These are phyloP conservation scores for Phytophthora pluvialis DNA, from an alignment of 352 stramenopile species.

Conservation along the genomic window DNA sequence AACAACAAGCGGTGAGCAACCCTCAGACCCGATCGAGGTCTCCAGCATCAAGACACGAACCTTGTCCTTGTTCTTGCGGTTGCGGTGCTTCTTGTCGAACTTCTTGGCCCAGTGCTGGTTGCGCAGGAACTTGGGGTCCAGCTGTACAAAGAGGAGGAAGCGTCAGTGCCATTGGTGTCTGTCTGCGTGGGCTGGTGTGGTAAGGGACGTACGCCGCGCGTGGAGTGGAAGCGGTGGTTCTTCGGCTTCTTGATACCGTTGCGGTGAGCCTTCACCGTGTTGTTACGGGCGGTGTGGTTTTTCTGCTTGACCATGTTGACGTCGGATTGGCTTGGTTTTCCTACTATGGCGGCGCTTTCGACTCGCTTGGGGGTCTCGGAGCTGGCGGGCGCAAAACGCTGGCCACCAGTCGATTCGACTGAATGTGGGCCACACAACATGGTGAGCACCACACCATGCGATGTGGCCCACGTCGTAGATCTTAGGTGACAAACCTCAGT, in stretches of 20 bases:
- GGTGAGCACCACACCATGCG: neutral
- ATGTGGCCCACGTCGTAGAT: too few relatives aligned
- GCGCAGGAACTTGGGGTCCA: slow-evolving; percentile 98
- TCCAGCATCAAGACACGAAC: slow-evolving; percentile 19
- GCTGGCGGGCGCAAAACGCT: slow-evolving; percentile 23
- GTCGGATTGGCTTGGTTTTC: slow-evolving; percentile 64
- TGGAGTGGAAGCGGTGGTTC: slow-evolving; percentile 95
- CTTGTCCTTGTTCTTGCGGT: slow-evolving; percentile 66
- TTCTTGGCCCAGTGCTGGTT: slow-evolving; percentile 99
- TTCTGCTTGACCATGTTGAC: slow-evolving; percentile 95
- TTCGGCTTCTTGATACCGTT: slow-evolving; percentile 99
- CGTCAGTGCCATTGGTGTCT: neutral
- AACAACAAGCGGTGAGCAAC: neutral
- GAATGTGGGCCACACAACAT: slow-evolving; percentile 22
- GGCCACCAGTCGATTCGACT: slow-evolving; percentile 33
- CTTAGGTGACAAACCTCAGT: slow-evolving; percentile 27
- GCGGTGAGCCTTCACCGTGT: slow-evolving; percentile 96
- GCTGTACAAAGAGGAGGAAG: slow-evolving; percentile 40
- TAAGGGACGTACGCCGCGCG: slow-evolving; percentile 84
- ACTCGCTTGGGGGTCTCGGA: slow-evolving; percentile 4
- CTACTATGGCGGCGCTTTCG: slow-evolving; percentile 38
- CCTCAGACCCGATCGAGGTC: too few relatives aligned
- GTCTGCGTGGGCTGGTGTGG: neutral
- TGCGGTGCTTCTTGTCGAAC: slow-evolving; percentile 93
- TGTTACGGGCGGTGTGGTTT: slow-evolving; percentile 98